Base-by-base conservation (phyloP, 805 yeast genomes). In the Ogataea populi-albae region DNA sequence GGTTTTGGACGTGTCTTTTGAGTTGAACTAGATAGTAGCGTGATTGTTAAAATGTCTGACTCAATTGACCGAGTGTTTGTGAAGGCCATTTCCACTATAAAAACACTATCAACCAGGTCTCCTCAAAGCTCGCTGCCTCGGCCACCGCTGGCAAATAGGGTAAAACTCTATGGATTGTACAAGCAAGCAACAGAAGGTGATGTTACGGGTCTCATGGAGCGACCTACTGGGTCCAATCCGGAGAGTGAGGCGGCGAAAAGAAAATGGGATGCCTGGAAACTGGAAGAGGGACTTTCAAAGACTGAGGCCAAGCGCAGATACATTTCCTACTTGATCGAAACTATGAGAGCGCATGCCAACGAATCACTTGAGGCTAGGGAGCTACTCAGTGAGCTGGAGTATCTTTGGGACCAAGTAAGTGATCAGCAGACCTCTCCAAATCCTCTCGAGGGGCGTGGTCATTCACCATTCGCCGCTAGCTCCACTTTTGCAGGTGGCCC, bases 181-280 rank as follows among this genome's bases (percentile, higher is more conserved):
- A 87, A 86, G 51, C 96, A 86, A 55, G 89, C 95, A 2, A 86
- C 94, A 4, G 91, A 85, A 59, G 96, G 96, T 6, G 78, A 86
- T 55, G 87, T 84, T 6, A 73, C 71, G 31, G 81, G 81, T 2
- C 67, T 81, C 26, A 72, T 83, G 77, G 71, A 73, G 2, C 63
- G 87, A 30, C 91, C 91, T 0, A 58, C 60, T 1, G 89, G 88
- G 4, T 59, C 56, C 26, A 59, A 73, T 1, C 65, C 74, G 6
- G 86, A 79, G 45, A 86, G 78, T 49, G 81, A 73, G 45, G 80
- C 79, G 3, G 82, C 81, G 7, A 74, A 75, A 52, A 71, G 77
- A 47, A 86, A 86, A 55, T 84, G 88, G 82, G 89, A 83, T 49
- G 87, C 95, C 0, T 86, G 96, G 95, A 77, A 81, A 45, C 57